A percentile compares a stretch with the other conserved stretches of the same genome.
phyloP scores from a whole-genome alignment of 371 early-diverging fungal species.

The Dentiscutata heterogama region DNA sequence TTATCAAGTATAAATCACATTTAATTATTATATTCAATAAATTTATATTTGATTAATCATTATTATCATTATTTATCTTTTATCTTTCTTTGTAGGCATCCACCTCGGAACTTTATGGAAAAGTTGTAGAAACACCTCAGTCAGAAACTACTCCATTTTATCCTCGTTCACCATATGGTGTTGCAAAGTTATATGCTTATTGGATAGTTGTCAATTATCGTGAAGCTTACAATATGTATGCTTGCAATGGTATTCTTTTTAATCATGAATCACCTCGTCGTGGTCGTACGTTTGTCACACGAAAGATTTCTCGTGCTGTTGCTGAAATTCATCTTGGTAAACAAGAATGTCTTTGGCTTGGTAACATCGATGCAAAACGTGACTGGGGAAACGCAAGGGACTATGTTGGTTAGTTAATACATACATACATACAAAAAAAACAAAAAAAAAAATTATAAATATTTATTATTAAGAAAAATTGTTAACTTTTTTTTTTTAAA shows the following conservation, averaged over 20 bases:
- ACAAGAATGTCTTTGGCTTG: conserved; percentile 79
- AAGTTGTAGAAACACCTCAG: conserved; percentile 84
- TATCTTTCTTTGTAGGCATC: conserved; percentile 71
- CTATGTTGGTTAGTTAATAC: conserved; percentile 68
- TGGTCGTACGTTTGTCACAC: conserved; percentile 87
- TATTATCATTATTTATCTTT: too few species aligned
- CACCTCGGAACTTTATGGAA: conserved; percentile 86
- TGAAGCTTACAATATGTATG: conserved; percentile 85
- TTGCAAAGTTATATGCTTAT: conserved; percentile 86
- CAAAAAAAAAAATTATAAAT: not conserved
- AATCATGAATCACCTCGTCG: conserved; percentile 90
- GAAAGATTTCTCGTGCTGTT: conserved; percentile 87
- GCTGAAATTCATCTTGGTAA: conserved; percentile 79
- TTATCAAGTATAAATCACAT: conserved; percentile 72
- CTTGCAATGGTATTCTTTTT: conserved; percentile 89
- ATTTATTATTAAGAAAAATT: not conserved
- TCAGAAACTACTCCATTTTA: conserved; percentile 90
- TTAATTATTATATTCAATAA: not conserved
- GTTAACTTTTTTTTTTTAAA: not conserved
- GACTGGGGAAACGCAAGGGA: conserved; percentile 93
- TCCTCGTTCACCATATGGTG: conserved; percentile 88
- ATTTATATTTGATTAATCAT: too few species aligned
- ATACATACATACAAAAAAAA: not conserved
- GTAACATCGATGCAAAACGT: conserved; percentile 88
- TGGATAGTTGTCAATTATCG: conserved; percentile 89